A percentile compares a stretch with the other conserved stretches of the same genome.
These are phyloP conservation scores for Eimeria sp. DNA, from an alignment of 169 alveolate genomes.

Conservation along the genomic window DNA sequence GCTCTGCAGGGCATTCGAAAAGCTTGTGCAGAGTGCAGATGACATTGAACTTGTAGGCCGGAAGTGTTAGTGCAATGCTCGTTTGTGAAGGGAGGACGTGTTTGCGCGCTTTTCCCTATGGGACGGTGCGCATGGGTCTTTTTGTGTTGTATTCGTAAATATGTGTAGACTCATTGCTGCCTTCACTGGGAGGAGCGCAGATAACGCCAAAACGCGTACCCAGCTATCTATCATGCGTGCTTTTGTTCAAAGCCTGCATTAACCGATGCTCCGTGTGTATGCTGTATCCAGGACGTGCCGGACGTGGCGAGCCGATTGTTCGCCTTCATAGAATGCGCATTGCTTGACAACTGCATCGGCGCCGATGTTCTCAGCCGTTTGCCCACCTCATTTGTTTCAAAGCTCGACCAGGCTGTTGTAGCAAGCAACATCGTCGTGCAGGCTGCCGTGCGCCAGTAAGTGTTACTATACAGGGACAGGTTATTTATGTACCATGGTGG, in stretches of 20 bases:
- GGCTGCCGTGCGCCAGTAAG: constrained; percentile 62
- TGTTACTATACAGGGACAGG: not conserved
- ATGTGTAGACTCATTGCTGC: not conserved
- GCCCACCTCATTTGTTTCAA: constrained; percentile 67
- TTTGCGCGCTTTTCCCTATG: not conserved
- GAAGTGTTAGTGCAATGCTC: not conserved
- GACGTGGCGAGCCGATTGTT: constrained; percentile 65
- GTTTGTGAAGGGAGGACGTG: not conserved
- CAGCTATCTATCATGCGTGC: not conserved
- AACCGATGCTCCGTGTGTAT: not conserved
- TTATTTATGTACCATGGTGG: not conserved
- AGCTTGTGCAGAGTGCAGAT: constrained; percentile 74
- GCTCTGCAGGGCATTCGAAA: constrained; percentile 78
- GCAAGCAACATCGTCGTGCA: constrained; percentile 47
- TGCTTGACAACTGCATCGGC: constrained; percentile 78
- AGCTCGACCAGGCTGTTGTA: constrained; percentile 64
- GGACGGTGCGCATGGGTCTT: not conserved
- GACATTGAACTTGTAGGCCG: constrained; percentile 69
- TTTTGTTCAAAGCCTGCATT: not conserved
- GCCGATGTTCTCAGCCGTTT: constrained; percentile 62
- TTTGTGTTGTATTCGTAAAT: not conserved
- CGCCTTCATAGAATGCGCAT: constrained; percentile 79
- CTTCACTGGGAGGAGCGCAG: not conserved
- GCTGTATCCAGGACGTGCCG: constrained; percentile 64
- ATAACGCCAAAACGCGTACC: not conserved